Evolutionary conservation across 2,329 filamentous ascomycete species (phyloP).

Genomic region (Nemania diffusa): DNA sequence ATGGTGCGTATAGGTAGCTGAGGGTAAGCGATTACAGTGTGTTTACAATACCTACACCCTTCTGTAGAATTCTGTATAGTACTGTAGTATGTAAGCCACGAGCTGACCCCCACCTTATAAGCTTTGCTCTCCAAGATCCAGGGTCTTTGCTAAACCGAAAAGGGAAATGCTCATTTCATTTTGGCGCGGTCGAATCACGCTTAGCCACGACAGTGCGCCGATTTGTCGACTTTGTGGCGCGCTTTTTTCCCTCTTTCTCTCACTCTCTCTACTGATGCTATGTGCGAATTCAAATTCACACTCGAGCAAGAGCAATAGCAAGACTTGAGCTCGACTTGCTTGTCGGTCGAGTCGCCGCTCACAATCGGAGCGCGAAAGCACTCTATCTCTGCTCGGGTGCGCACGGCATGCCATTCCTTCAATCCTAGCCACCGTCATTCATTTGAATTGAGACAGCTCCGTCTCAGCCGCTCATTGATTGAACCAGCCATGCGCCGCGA

Average conservation of each 20-base stretch:
- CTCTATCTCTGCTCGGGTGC: neutral
- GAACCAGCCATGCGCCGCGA: constrained; percentile 30
- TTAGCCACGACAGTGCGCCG: constrained; percentile 23
- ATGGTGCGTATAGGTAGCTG: neutral
- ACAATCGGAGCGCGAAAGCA: constrained; percentile 1
- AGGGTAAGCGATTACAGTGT: neutral
- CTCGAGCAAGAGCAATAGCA: neutral
- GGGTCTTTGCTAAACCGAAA: constrained; percentile 26
- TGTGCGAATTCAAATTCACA: constrained; percentile 18
- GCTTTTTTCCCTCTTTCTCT: constrained; percentile 14
- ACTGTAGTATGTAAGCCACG: neutral
- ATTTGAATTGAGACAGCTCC: constrained; percentile 25
- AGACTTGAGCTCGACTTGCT: constrained; percentile 18
- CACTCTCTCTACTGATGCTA: neutral
- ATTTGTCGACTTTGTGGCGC: neutral
- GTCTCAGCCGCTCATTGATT: constrained; percentile 32
- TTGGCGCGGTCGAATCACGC: constrained; percentile 23
- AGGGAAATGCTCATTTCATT: constrained; percentile 27
- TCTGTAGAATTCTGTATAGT: no score
- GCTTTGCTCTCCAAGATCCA: neutral
- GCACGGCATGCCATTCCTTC: constrained; percentile 33
- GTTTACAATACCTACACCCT: no score
- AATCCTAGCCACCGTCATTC: constrained; percentile 16
- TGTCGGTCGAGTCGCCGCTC: constrained; percentile 31
- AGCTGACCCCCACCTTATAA: constrained; percentile 18